phyloP scores from a whole-genome alignment of 176 grass and related monocot species.

The Eleusine indica region DNA sequence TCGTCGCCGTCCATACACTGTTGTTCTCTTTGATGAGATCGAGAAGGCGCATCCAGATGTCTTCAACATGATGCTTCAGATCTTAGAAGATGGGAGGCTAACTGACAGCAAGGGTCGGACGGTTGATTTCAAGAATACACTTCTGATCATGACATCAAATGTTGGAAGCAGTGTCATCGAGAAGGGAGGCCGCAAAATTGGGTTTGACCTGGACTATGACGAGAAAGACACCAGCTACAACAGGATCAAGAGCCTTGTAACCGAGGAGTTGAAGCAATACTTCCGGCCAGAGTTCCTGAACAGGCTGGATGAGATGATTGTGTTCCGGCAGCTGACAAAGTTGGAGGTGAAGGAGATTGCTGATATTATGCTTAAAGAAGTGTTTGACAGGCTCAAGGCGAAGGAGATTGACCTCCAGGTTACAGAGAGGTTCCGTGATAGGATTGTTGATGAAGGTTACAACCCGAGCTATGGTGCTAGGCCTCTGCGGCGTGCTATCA shows the following conservation, averaged over 20 bases:
- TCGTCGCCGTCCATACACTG: conserved; percentile 83
- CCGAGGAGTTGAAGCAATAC: conserved; percentile 91
- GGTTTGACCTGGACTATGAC: conserved; percentile 82
- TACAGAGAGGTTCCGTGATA: conserved; percentile 87
- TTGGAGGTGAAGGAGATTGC: conserved; percentile 98
- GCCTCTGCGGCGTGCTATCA: conserved; percentile 85
- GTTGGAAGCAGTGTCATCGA: conserved; percentile 93
- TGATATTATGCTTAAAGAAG: conserved; percentile 97
- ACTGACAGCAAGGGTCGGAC: conserved; percentile 93
- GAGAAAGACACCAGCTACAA: conserved; percentile 98
- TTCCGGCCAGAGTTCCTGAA: conserved; percentile 95
- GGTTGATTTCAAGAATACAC: conserved; percentile 94
- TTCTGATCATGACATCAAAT: conserved; percentile 93
- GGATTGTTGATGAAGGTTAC: conserved; percentile 92
- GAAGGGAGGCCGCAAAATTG: conserved; percentile 90
- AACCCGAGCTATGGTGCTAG: conserved; percentile 95
- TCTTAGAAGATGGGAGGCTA: conserved; percentile 93
- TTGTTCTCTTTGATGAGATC: conserved; percentile 97
- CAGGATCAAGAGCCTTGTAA: conserved; percentile 90
- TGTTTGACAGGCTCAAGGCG: conserved; percentile 87
- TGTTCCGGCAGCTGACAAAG: conserved; percentile 94
- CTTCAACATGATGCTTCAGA: conserved; percentile 99
- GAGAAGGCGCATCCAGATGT: conserved; percentile 99
- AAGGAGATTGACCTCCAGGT: conserved; percentile 94
- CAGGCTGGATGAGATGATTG: conserved; percentile 95